Evolutionary conservation across 306 rosid species (phyloP).

Genomic region (Pterocarpus santalinus): DNA sequence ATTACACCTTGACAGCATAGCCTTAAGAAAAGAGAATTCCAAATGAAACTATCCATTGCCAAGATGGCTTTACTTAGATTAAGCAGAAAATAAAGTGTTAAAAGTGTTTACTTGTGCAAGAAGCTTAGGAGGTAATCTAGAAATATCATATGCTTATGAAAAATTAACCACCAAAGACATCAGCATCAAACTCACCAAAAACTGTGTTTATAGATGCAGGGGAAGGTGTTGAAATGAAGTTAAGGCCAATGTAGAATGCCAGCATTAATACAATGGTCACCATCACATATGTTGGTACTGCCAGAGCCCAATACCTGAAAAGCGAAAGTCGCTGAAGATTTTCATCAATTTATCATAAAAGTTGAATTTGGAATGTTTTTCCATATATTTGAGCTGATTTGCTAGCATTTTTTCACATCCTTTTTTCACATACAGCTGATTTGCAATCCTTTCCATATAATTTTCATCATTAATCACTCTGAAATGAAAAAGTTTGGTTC

Average conservation of each 20-base stretch:
- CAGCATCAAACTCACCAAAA: slow-evolving; percentile 66
- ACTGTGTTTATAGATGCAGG: slow-evolving; percentile 71
- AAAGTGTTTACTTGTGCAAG: slow-evolving; percentile 15
- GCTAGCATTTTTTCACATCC: no score
- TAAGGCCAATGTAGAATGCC: slow-evolving; percentile 85
- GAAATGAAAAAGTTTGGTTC: no score
- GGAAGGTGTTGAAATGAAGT: slow-evolving; percentile 84
- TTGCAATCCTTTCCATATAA: no score
- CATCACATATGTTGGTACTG: slow-evolving; percentile 78
- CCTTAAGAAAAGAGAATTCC: background rate
- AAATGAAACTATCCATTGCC: slow-evolving; percentile 35
- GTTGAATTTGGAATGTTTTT: background rate
- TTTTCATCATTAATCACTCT: no score
- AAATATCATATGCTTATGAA: background rate
- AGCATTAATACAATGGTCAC: slow-evolving; percentile 68
- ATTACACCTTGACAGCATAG: slow-evolving; percentile 3
- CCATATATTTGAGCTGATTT: no score
- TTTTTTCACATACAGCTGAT: no score
- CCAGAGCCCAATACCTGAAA: slow-evolving; percentile 94
- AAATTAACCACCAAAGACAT: slow-evolving; percentile 18
- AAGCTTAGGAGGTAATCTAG: slow-evolving; percentile 8
- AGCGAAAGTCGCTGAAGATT: slow-evolving; percentile 10
- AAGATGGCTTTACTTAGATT: slow-evolving; percentile 17
- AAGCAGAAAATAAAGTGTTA: background rate
- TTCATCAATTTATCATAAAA: slow-evolving; percentile 10